Evolutionary conservation across 371 early-diverging fungal genomes (phyloP), one percentile per base, ranked within the genome.

Genomic region (Actinomucor elegans): DNA sequence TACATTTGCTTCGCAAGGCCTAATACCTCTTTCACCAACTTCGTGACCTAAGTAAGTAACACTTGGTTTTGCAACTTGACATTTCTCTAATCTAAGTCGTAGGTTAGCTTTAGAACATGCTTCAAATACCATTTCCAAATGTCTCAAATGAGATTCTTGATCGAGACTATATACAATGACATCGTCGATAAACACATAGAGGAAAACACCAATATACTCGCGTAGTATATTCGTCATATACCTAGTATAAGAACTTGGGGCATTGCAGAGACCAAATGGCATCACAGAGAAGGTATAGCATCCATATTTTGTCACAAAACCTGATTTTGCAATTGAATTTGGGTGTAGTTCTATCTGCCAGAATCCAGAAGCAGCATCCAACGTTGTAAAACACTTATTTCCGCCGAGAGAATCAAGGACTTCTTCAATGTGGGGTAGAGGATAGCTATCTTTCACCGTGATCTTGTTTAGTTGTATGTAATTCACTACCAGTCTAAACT

Each of bases 181-280:
- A 59, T 83, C 78, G 41, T 80, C 81, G 3, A 81, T 52, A 45
- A 77, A 80, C 0, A 78, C 49, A 14, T 59, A 48, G 0, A 73
- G 57, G 23, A 61, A 73, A 11, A 44, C 35, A 9, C 66, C 64
- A 17, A 63, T 44, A 35, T 37, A 57, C 1, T 20, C 34, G 4
- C n/a, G 32, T 23, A 64, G 31, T 3, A 52, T 14, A 8, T 14
- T 18, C 10, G 71, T 68, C 67, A 85, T 76, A 5, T 58, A 12
- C 0, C 46, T 17, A 36, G 73, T 75, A 47, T 83, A 84, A 1
- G 70, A 63, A 11, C 61, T 54, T 0, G 12, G 14, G 14, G 21
- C 20, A 9, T 24, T 15, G 24, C 24, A 24, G 20, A 77, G 53
- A 2, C 77, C 80, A 58, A 84, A 80, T 1, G 84, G 79, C 73